These are phyloP conservation scores for Calocybe gangraenosa DNA, from an alignment of 768 basidiomycete genomes.

Conservation along the genomic window DNA sequence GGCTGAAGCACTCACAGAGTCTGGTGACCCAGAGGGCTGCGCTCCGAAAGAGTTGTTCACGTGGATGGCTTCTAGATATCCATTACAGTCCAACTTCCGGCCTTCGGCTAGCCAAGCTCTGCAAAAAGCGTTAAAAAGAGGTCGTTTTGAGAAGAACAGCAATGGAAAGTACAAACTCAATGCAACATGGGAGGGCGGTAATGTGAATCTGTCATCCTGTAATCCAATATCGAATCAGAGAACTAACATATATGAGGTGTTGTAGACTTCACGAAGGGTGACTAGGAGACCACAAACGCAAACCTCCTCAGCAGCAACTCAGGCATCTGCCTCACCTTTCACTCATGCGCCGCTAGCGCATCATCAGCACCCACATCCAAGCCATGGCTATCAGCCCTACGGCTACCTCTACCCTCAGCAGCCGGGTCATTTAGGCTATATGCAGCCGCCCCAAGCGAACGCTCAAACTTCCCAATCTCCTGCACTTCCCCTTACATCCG, in stretches of 20 bases:
- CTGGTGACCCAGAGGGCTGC: constrained; percentile 67
- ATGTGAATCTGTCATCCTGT: constrained; percentile 41
- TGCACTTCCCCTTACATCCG: constrained; percentile 3
- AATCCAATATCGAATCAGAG: not conserved
- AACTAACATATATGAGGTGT: not conserved
- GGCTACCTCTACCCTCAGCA: constrained; percentile 11
- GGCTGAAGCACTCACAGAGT: constrained; percentile 68
- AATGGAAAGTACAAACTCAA: constrained; percentile 75
- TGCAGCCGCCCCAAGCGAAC: constrained; percentile 18
- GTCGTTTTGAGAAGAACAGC: constrained; percentile 72
- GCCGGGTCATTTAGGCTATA: constrained; percentile 18
- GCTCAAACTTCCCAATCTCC: constrained; percentile 14
- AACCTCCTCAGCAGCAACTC: constrained; percentile 23
- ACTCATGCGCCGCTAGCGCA: constrained; percentile 51
- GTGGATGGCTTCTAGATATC: constrained; percentile 82
- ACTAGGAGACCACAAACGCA: constrained; percentile 77
- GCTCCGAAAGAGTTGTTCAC: constrained; percentile 80
- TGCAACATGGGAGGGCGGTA: constrained; percentile 76
- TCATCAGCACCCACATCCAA: constrained; percentile 21
- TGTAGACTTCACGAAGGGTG: constrained; percentile 68
- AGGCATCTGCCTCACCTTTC: constrained; percentile 46
- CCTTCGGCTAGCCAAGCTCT: constrained; percentile 88
- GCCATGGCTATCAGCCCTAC: constrained; percentile 8
- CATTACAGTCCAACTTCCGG: constrained; percentile 83
- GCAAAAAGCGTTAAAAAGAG: constrained; percentile 81